Evolutionary conservation across 2,329 filamentous ascomycete species (phyloP).

Genomic region (Aspergillus terreus): DNA sequence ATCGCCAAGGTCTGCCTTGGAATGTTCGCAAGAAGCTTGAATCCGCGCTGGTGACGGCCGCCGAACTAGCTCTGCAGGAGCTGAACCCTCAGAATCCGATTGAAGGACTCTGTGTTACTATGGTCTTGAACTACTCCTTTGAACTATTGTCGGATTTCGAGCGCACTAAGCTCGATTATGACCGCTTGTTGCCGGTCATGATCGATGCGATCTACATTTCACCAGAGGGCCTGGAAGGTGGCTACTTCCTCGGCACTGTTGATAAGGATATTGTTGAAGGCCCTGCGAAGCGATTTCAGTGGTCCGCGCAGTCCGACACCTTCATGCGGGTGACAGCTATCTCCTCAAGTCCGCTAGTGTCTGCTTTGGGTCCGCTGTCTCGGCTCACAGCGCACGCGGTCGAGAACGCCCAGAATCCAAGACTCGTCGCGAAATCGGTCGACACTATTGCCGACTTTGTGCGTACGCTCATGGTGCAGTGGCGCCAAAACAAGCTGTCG

Average conservation of each 20-base stretch:
- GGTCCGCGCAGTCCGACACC: conserved; percentile 58
- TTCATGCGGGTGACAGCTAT: conserved; percentile 56
- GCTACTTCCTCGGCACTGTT: conserved; percentile 69
- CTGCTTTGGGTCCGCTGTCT: conserved; percentile 60
- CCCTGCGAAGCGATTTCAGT: conserved; percentile 57
- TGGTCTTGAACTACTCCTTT: conserved; percentile 75
- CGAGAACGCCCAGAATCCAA: conserved; percentile 51
- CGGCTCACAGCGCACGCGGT: conserved; percentile 60
- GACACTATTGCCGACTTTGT: conserved; percentile 67
- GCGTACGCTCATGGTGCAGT: conserved; percentile 63
- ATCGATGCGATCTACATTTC: conserved; percentile 66
- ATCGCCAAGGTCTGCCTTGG: conserved; percentile 60
- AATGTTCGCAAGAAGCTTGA: conserved; percentile 66
- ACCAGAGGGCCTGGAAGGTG: conserved; percentile 69
- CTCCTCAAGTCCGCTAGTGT: conserved; percentile 54
- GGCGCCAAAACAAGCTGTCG: conserved; percentile 71
- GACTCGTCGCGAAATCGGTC: conserved; percentile 39
- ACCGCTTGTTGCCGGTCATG: conserved; percentile 66
- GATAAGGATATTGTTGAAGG: conserved; percentile 62
- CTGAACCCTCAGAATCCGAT: conserved; percentile 49
- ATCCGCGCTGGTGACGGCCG: conserved; percentile 67
- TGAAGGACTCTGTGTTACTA: conserved; percentile 54
- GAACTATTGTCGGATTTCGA: conserved; percentile 63
- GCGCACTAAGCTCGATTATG: conserved; percentile 60
- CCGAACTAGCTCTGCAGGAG: conserved; percentile 68